phyloP scores from a whole-genome alignment of 208 protist genomes.

The Crithidia fasciculata region DNA sequence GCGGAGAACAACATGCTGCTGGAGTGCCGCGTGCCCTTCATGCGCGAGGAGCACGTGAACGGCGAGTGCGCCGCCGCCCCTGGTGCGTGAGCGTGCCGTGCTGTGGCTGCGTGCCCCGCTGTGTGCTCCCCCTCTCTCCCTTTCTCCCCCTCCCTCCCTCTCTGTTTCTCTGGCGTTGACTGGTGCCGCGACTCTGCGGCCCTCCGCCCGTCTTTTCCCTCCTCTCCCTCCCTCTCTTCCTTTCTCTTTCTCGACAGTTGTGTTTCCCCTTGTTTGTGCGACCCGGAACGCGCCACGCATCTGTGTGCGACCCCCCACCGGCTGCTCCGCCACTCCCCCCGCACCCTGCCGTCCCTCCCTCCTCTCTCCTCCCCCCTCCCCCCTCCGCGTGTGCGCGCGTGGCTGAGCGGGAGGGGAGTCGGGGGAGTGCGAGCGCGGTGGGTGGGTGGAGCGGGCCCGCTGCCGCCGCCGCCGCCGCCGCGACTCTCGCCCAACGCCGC shows the following conservation, averaged over 20 bases:
- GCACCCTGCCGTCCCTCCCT: neutral
- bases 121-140: too few species aligned
- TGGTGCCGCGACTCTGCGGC: too few species aligned
- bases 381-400: neutral
- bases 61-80: conserved; percentile 13
- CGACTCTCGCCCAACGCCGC: conserved; percentile 15
- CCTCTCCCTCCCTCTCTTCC: neutral
- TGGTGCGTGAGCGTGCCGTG: neutral
- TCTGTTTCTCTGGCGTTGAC: too few species aligned
- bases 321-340: neutral
- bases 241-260: conserved; percentile 3
- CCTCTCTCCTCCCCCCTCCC: neutral
- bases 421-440: neutral
- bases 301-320: conserved; percentile 19
- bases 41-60: conserved; percentile 43
- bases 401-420: neutral
- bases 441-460: neutral
- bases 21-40: conserved; percentile 90
- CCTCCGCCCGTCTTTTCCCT: conserved; percentile 2
- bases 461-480: conserved; percentile 8
- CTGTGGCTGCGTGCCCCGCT: too few species aligned
- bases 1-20: conserved; percentile 97
- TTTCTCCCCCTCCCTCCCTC: too few species aligned
- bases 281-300: neutral
- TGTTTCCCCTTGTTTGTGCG: neutral